Base-by-base conservation (phyloP, 2,329 filamentous ascomycete species). In the Xylariaceae sp. region DNA sequence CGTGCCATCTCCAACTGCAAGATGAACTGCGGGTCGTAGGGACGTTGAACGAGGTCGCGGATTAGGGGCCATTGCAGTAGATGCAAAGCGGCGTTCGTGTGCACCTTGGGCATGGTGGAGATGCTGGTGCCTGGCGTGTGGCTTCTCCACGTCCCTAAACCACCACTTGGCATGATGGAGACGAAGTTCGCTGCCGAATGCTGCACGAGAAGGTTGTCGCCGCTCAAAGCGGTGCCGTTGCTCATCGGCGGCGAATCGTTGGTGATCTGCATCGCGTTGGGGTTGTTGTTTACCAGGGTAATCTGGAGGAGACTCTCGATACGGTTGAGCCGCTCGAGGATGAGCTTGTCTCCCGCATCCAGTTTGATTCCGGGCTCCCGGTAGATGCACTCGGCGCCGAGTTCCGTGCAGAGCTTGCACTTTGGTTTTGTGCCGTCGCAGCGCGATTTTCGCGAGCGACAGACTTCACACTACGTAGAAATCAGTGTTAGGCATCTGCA, bases 321-420 rank as follows among this genome's bases (percentile, higher is more conserved):
- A 56, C 88, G 85, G 67, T 82, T 85, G 41, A 94, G 78, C 58
- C 88, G 87, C 71, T 93, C 90, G 44, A 94, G 77, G 62, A 94
- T 94, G 58, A 94, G 79, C 75, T 92, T 93, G 77, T 93, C 90
- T 65, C 90, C 90, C 41, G 89, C 89, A 72, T 94, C 90, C 8
- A 94, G 82, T 75, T 94, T 94, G 77, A 93, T 90, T 2, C 89
- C 89, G 5, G 90, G 90, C 72, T 94, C 90, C 64, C 90, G 84
- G 73, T 94, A 94, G 65, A 92, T 82, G 73, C 90, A 94, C 64
- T 93, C 88, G 50, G 89, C 90, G 57, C 89, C 88, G 47, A 93
- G 78, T 71, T 93, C 90, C 8, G 87, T 86, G 75, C 90, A 94
- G 41, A 94, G 84, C 73, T 90, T 88, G 76, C 90, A 94, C 73